phyloP scores from a whole-genome alignment of 805 yeast genomes.

The Myxozyma neotropica region DNA sequence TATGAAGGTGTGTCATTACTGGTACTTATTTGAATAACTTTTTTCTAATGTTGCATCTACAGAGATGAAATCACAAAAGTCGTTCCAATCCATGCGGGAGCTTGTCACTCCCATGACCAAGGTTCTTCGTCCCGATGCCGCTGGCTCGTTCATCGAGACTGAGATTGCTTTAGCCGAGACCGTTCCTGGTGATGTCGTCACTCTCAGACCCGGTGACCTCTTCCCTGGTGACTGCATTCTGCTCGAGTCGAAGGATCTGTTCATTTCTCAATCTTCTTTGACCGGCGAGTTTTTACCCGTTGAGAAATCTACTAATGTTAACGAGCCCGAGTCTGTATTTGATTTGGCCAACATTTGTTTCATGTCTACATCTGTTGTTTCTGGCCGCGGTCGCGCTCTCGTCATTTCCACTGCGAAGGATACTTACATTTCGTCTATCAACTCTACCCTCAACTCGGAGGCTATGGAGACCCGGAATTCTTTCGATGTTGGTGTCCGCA shows the following conservation, averaged over 20 bases:
- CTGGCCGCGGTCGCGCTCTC: conserved; percentile 34
- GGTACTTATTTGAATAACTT: background rate
- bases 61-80: conserved; percentile 33
- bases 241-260: conserved; percentile 67
- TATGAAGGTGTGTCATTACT: conserved; percentile 20
- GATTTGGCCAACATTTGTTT: conserved; percentile 32
- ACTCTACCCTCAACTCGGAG: conserved; percentile 35
- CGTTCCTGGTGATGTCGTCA: conserved; percentile 83
- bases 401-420: conserved; percentile 29
- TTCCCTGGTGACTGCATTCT: conserved; percentile 85
- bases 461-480: conserved; percentile 34
- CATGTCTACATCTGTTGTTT: conserved; percentile 33
- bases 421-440: conserved; percentile 35
- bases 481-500: conserved; percentile 33
- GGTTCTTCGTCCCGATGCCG: conserved; percentile 29
- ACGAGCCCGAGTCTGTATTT: conserved; percentile 30
- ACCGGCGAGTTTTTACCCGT: conserved; percentile 72
- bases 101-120: conserved; percentile 29
- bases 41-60: background rate
- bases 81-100: conserved; percentile 32
- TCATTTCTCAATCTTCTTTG: conserved; percentile 86
- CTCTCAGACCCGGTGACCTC: conserved; percentile 90
- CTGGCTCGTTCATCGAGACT: conserved; percentile 25
- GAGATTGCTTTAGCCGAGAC: conserved; percentile 69
- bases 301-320: conserved; percentile 26